Evolutionary conservation across 192 early-diverging fungal species (phyloP), one percentile per base, ranked within the genome.

Genomic region (Coemansia sp.): DNA sequence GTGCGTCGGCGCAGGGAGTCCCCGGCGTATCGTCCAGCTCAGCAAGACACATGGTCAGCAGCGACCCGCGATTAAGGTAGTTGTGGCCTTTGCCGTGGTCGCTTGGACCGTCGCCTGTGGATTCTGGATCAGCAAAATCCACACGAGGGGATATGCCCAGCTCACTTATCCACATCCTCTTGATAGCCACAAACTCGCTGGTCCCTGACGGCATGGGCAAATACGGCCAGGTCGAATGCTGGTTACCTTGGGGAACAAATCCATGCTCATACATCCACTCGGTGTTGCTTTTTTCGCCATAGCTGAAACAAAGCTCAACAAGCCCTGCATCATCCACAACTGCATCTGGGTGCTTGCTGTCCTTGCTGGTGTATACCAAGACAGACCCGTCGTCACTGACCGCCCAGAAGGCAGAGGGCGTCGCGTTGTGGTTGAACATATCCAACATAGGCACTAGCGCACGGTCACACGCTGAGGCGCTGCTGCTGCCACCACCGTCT

Each of bases 181-280:
- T 70, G 7, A 63, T 32, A 0, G 30, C 29, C 3, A 62, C 41
- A 20, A 70, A 44, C 19, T 40, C 19, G 1, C 45, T 18, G 33
- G 54, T 58, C 34, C 67, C 67, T 14, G 39, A 27, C 0, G 29
- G 50, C n/a, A 29, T 35, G 4, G 41, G 30, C 41, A 70, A 58
- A 19, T 58, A 58, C 9, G 67, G 67, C 67, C 67, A 70, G 14
- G 46, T 38, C 9, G 57, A 54, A 15, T 62, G 54, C 6, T 5
- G 17, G 18, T 70, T 70, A 9, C 35, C 30, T 11, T 28, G 15
- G 3, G 67, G 67, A 23, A 70, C 3, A 33, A 70, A 70, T 13
- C 67, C 67, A 51, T 70, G 48, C 43, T 60, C 67, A 20, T 70
- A 70, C 2, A 62, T 15, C 67, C 67, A 70, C 23, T 70, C 67